phyloP scores from a whole-genome alignment of 2,329 filamentous ascomycete species.

The Colletotrichum costaricense region DNA sequence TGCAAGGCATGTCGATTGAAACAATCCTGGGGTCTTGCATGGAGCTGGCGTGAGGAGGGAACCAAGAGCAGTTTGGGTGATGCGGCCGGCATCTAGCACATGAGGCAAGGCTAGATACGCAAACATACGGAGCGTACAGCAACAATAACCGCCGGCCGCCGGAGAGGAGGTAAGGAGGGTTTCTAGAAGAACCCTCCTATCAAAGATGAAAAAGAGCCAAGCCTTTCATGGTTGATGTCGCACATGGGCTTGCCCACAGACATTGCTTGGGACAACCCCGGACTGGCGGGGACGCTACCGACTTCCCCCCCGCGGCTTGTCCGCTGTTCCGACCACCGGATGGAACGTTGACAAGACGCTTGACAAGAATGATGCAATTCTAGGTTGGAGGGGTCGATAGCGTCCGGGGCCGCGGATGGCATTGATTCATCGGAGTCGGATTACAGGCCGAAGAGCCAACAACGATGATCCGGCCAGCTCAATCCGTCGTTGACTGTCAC shows the following conservation, averaged over 20 bases:
- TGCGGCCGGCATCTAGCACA: neutral
- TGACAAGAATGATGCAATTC: constrained; percentile 1
- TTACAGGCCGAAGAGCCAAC: neutral
- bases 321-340: neutral
- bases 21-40: constrained; percentile 14
- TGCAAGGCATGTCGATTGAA: constrained; percentile 2
- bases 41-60: neutral
- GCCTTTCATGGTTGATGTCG: neutral
- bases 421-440: neutral
- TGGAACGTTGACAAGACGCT: constrained; percentile 11
- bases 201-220: neutral
- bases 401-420: neutral
- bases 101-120: constrained; percentile 9
- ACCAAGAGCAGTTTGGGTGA: neutral
- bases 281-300: neutral
- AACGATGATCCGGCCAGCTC: neutral
- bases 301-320: neutral
- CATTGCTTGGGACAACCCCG: constrained; percentile 3
- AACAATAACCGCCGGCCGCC: neutral
- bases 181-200: constrained; percentile 6
- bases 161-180: neutral
- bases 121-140: neutral
- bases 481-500: neutral
- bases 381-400: neutral
- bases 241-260: neutral